Evolutionary conservation across 2,329 filamentous ascomycete genomes (phyloP).

Genomic region (Microdochium trichocladiopsis): DNA sequence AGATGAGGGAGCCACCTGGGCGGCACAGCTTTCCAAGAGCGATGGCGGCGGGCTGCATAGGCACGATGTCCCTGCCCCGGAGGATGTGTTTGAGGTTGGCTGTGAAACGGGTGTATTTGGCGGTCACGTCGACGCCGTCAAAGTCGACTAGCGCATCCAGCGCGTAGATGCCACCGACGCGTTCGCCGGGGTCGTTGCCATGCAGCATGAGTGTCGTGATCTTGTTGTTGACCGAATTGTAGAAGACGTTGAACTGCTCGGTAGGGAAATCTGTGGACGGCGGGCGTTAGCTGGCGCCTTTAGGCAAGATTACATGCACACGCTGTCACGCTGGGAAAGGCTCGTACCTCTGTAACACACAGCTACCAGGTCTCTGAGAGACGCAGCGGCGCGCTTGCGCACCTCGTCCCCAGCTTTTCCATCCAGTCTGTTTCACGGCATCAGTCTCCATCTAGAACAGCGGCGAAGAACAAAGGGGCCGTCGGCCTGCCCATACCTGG

Average conservation of each 20-base stretch:
- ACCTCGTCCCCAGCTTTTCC: constrained; percentile 37
- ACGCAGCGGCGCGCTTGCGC: constrained; percentile 43
- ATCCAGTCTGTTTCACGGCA: neutral
- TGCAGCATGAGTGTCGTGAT: constrained; percentile 68
- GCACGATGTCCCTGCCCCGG: constrained; percentile 81
- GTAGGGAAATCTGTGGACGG: constrained; percentile 59
- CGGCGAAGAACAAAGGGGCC: neutral
- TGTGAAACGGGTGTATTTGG: constrained; percentile 91
- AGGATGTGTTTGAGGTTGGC: constrained; percentile 84
- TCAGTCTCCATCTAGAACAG: neutral
- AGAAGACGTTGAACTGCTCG: constrained; percentile 64
- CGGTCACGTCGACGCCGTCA: constrained; percentile 85
- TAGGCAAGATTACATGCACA: neutral
- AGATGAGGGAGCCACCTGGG: constrained; percentile 88
- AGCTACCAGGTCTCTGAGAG: constrained; percentile 48
- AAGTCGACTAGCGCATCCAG: constrained; percentile 93
- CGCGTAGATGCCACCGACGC: constrained; percentile 85
- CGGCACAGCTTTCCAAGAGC: constrained; percentile 86
- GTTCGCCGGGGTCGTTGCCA: constrained; percentile 79
- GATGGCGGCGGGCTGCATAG: constrained; percentile 84
- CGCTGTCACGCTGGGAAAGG: neutral
- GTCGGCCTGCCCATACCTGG: constrained; percentile 35
- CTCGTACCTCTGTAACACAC: constrained; percentile 47
- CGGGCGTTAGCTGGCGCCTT: neutral
- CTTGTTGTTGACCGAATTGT: constrained; percentile 47